These are phyloP conservation scores for Metschnikowia koreensis DNA, from an alignment of 805 yeast species.

Conservation along the genomic window DNA sequence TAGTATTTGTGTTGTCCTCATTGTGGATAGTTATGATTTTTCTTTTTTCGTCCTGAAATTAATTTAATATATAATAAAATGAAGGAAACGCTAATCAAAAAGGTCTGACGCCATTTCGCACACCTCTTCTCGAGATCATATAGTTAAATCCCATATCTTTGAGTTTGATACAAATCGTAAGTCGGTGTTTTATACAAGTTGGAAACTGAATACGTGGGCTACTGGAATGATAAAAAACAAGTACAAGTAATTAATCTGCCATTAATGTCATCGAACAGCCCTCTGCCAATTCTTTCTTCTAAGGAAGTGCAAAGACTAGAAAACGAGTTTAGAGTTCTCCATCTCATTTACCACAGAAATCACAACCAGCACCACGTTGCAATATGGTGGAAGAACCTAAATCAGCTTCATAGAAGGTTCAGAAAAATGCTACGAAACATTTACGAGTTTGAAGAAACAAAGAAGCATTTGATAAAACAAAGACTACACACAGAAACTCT, in stretches of 20 bases:
- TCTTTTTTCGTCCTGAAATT: too few species aligned
- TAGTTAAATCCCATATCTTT: neutral
- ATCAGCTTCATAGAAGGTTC: slow-evolving; percentile 57
- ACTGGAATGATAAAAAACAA: too few species aligned
- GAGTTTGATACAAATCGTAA: too few species aligned
- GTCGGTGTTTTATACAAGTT: neutral
- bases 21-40: too few species aligned
- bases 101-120: neutral
- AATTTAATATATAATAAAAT: too few species aligned
- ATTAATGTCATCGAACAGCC: neutral
- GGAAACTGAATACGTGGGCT: too few species aligned
- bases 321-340: slow-evolving; percentile 58
- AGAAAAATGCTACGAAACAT: slow-evolving; percentile 37
- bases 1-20: neutral
- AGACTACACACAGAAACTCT: slow-evolving; percentile 15
- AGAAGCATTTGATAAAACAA: slow-evolving; percentile 12
- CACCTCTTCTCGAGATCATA: neutral
- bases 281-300: slow-evolving; percentile 2
- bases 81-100: too few species aligned
- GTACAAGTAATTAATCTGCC: neutral
- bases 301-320: slow-evolving; percentile 7
- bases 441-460: slow-evolving; percentile 21
- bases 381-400: slow-evolving; percentile 73
- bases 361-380: slow-evolving; percentile 73
- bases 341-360: slow-evolving; percentile 66